Percentiles rank a stretch among this genome's conserved stretches.
phyloP scores from a whole-genome alignment of 306 rosid genomes.

The Coriaria nepalensis region DNA sequence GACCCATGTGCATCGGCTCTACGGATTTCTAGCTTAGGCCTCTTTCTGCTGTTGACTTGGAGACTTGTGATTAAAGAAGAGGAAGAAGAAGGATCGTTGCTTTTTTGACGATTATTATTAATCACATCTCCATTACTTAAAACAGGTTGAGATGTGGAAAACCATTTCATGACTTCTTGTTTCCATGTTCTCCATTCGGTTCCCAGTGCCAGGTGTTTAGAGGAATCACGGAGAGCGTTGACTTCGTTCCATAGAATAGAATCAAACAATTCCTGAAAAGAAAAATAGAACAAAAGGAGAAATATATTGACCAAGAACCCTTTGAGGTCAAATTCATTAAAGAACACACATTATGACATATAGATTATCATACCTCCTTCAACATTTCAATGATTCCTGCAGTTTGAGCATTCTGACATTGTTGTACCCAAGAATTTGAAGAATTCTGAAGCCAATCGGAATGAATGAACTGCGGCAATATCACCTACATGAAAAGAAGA shows the following conservation, averaged over 20 bases:
- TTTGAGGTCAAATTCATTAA: not conserved
- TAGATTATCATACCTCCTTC: constrained; percentile 65
- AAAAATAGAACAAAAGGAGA: constrained; percentile 12
- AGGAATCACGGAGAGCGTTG: constrained; percentile 46
- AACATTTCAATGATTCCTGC: constrained; percentile 75
- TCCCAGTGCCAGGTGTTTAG: constrained; percentile 49
- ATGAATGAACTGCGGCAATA: constrained; percentile 44
- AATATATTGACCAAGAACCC: not conserved
- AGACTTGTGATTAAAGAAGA: constrained; percentile 38
- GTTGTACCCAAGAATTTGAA: constrained; percentile 54
- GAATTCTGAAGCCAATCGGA: constrained; percentile 59
- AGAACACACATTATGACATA: constrained; percentile 5
- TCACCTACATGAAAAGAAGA: constrained; percentile 44
- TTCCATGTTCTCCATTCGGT: constrained; percentile 98
- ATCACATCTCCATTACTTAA: constrained; percentile 24
- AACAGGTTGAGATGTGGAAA: constrained; percentile 43
- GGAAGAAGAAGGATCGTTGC: too few relatives aligned
- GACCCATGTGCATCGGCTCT: constrained; percentile 82
- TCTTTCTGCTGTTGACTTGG: constrained; percentile 66
- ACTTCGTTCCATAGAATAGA: constrained; percentile 74
- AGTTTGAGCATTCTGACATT: constrained; percentile 60
- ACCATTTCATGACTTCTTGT: constrained; percentile 89
- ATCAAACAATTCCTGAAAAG: constrained; percentile 68
- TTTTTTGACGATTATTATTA: too few relatives aligned
- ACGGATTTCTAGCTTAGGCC: constrained; percentile 96